A percentile compares a stretch with the other conserved stretches of the same genome.
These are phyloP conservation scores for Holtermannia corniformis DNA, from an alignment of 768 basidiomycete species.

Conservation along the genomic window DNA sequence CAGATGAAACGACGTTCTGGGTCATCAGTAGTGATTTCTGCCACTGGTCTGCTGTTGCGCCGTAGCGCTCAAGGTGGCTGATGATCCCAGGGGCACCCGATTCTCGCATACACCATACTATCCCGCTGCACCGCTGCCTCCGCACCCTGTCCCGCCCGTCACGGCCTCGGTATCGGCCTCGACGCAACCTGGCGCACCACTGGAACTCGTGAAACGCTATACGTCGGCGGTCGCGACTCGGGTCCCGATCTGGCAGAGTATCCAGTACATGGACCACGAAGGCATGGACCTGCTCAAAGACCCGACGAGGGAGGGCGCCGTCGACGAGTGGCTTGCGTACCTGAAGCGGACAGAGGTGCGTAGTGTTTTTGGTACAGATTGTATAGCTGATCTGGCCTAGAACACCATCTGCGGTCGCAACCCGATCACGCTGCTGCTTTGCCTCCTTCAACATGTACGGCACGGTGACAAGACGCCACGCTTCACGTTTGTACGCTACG, in stretches of 20 bases:
- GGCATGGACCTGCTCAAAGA: constrained; percentile 53
- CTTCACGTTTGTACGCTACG: constrained; percentile 81
- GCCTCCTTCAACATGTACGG: constrained; percentile 55
- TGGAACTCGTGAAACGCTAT: constrained; percentile 15
- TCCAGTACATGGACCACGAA: constrained; percentile 72
- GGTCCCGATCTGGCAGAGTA: constrained; percentile 69
- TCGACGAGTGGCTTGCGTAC: constrained; percentile 34
- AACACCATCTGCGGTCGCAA: constrained; percentile 98
- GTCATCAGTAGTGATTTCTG: constrained; percentile 96
- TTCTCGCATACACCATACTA: constrained; percentile 38
- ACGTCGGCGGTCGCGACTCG: constrained; percentile 17
- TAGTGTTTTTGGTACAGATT: constrained; percentile 6
- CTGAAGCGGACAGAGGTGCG: constrained; percentile 34
- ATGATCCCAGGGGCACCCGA: constrained; percentile 30
- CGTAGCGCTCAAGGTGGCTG: background rate
- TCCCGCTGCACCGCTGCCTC: constrained; percentile 23
- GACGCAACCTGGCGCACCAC: constrained; percentile 13
- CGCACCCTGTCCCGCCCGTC: constrained; percentile 32
- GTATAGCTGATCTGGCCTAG: constrained; percentile 55
- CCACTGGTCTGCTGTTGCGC: constrained; percentile 61
- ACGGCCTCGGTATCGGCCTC: background rate
- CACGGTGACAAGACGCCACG: constrained; percentile 43
- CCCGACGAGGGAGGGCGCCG: constrained; percentile 22
- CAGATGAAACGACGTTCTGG: constrained; percentile 67
- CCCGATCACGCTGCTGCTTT: constrained; percentile 85